Evolutionary conservation across 23 red algal species (phyloP), one percentile per base, ranked within the genome.

Genomic region (Cyanidium caldarium): DNA sequence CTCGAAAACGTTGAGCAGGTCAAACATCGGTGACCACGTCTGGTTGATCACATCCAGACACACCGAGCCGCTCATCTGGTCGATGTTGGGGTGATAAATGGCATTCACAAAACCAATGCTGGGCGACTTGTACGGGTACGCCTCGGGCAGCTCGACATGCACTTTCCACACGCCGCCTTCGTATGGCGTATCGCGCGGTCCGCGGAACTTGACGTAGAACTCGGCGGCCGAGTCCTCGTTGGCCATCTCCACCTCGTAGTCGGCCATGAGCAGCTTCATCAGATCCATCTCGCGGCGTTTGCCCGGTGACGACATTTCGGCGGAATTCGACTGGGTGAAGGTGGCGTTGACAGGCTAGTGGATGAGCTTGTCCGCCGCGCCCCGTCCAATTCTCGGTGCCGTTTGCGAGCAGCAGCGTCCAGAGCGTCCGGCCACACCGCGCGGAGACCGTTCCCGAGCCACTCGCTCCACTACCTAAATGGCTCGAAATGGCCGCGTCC

Each of bases 221-320:
- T 88, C 92, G 37, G 79, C 84, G 2, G 81, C 77, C 40, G 77
- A 68, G 80, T 98, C 92, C 43, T 83, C 86, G 73, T 88, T 84
- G 23, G 77, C 78, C 80, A 98, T 86, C 68, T 86, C 80, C 39
- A 98, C 86, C 30, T 98, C 92, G 42, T 98, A 86, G 67, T 98
- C 92, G 33, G 92, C 92, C 92, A 98, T 98, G 79, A 98, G 81
- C 83, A 98, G 77, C 69, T 98, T 98, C 92, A 98, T 98, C 36
- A 98, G 75, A 71, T 98, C 92, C 44, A 83, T 89, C 66, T 98
- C 92, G 39, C 92, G 69, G 14, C 92, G 77, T 67, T 82, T 98
- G 14, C 80, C 83, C 38, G 84, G 92, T 31, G 84, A 89, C 36
- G 92, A 76, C 92, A 89, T 89, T 7, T 28, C 21, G 12, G n/a